These are phyloP conservation scores for Karstenula rhodostoma DNA, from an alignment of 2,329 filamentous ascomycete genomes.

Conservation along the genomic window DNA sequence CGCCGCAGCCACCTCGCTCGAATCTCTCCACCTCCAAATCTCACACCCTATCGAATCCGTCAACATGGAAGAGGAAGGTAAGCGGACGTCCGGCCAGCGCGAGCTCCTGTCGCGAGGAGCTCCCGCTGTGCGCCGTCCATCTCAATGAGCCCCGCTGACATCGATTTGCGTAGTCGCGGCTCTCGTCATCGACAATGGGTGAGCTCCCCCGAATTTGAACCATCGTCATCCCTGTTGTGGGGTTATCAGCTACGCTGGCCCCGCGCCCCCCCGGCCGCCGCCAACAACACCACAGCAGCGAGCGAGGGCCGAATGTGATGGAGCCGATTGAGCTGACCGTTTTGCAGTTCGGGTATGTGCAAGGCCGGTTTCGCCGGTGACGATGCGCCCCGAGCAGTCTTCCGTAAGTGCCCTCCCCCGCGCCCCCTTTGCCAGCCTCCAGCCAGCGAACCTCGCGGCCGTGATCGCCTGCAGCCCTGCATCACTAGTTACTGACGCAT, in stretches of 20 bases:
- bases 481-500: slow-evolving; percentile 38
- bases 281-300: slow-evolving; percentile 34
- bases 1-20: slow-evolving; percentile 40
- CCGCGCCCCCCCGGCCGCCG: slow-evolving; percentile 33
- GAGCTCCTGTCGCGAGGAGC: slow-evolving; percentile 25
- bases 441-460: slow-evolving; percentile 9
- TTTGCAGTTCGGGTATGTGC: slow-evolving; percentile 97
- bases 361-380: slow-evolving; percentile 99
- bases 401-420: slow-evolving; percentile 82
- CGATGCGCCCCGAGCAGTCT: slow-evolving; percentile 99
- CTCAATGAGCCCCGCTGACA: slow-evolving; percentile 49
- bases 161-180: slow-evolving; percentile 76
- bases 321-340: slow-evolving; percentile 47
- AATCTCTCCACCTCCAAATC: slow-evolving; percentile 46
- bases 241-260: slow-evolving; percentile 40
- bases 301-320: slow-evolving; percentile 24
- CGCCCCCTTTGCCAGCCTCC: slow-evolving; percentile 23
- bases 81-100: slow-evolving; percentile 51
- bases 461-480: slow-evolving; percentile 7
- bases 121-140: slow-evolving; percentile 30
- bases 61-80: slow-evolving; percentile 77
- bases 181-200: slow-evolving; percentile 99
- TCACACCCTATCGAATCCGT: slow-evolving; percentile 51
- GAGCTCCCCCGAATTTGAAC: slow-evolving; percentile 64
- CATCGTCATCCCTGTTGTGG: slow-evolving; percentile 49